Conservation (phyloP, 2,329 filamentous ascomycete genomes). For the Ophiostoma pallidulum region DNA sequence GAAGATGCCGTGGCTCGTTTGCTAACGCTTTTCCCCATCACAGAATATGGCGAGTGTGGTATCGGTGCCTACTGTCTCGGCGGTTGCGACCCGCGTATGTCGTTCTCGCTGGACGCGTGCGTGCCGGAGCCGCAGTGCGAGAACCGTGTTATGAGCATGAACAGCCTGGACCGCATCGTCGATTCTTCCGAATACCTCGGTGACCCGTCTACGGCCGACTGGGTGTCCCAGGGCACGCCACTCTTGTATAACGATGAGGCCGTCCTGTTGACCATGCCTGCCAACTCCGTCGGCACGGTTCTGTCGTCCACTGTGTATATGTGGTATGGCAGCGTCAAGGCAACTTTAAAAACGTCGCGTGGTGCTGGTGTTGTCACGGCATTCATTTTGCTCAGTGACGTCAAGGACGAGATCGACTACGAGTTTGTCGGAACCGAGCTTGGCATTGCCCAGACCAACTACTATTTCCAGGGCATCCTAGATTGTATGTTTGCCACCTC, state of each 20-base stretch:
- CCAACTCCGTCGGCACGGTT: conserved; percentile 76
- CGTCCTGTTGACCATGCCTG: conserved; percentile 81
- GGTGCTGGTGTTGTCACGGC: conserved; percentile 89
- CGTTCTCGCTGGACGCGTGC: conserved; percentile 74
- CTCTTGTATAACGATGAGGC: conserved; percentile 53
- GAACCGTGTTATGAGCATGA: conserved; percentile 63
- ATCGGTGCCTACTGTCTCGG: conserved; percentile 91
- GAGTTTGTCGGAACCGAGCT: conserved; percentile 84
- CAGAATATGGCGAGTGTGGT: conserved; percentile 89
- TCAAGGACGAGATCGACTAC: conserved; percentile 98
- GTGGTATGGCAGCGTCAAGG: conserved; percentile 93
- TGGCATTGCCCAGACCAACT: conserved; percentile 78
- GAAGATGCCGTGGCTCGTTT: not conserved
- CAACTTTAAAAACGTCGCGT: conserved; percentile 72
- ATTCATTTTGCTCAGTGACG: conserved; percentile 90
- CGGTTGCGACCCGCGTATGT: conserved; percentile 84
- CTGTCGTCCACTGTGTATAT: conserved; percentile 77
- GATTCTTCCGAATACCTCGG: conserved; percentile 78
- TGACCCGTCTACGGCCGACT: conserved; percentile 69
- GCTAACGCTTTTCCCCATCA: not conserved
- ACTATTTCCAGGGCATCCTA: conserved; percentile 89
- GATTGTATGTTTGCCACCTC: conserved; percentile 57
- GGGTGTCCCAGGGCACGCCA: conserved; percentile 77
- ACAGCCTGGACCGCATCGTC: conserved; percentile 58
- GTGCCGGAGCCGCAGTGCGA: conserved; percentile 75